Conservation (phyloP, 106 monocot species). For the Gastrodia elata region DNA sequence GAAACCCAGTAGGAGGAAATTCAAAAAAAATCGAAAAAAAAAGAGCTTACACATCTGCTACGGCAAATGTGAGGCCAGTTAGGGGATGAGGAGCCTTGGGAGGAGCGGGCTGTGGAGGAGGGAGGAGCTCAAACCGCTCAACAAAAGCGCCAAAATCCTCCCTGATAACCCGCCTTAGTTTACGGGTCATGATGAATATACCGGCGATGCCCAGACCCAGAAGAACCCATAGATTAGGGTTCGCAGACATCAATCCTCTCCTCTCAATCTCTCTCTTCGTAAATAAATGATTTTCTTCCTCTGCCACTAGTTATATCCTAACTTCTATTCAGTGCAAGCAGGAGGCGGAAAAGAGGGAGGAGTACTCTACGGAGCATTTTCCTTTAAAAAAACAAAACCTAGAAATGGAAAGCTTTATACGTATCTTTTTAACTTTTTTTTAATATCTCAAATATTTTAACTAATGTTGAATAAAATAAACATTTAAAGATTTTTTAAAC, state of each 20-base stretch:
- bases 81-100: conserved; percentile 92
- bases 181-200: conserved; percentile 40
- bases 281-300: neutral
- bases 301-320: neutral
- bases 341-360: neutral
- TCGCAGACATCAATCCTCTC: conserved; percentile 6
- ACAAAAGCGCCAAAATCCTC: conserved; percentile 82
- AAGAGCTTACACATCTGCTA: conserved; percentile 65
- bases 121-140: conserved; percentile 79
- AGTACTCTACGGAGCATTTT: neutral
- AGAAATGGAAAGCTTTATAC: no score
- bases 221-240: conserved; percentile 30
- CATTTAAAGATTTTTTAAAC: no score
- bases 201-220: conserved; percentile 88
- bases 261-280: neutral
- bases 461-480: no score
- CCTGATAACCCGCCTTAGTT: conserved; percentile 47
- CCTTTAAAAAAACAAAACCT: no score
- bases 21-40: neutral
- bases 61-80: conserved; percentile 75
- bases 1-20: neutral
- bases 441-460: no score
- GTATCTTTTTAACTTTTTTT: no score
- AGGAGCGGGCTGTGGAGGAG: conserved; percentile 80
- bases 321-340: neutral